Evolutionary conservation across 1,139 yeast genomes (phyloP).

Genomic region (Protomyces arabidopsidicola): DNA sequence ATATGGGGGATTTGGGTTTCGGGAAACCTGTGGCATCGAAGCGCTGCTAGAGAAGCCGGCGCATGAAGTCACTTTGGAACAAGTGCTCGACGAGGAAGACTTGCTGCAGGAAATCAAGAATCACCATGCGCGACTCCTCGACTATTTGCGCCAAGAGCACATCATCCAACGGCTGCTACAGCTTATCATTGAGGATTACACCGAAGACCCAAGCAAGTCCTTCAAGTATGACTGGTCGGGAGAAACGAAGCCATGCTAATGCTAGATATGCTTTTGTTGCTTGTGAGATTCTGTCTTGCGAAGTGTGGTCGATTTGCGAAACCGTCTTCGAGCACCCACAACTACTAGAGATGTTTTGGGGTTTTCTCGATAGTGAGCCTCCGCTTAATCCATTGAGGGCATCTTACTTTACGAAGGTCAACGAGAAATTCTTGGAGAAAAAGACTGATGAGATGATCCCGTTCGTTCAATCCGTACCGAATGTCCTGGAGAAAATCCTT

Average conservation of each 20-base stretch:
- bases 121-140: conserved; percentile 75
- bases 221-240: conserved; percentile 41
- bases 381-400: conserved; percentile 73
- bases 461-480: conserved; percentile 61
- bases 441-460: conserved; percentile 77
- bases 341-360: conserved; percentile 70
- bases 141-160: conserved; percentile 70
- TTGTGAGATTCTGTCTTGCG: conserved; percentile 84
- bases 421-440: conserved; percentile 87
- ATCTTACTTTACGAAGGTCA: conserved; percentile 87
- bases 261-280: conserved; percentile 66
- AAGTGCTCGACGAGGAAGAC: conserved; percentile 79
- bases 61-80: conserved; percentile 50
- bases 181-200: conserved; percentile 50
- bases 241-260: conserved; percentile 32
- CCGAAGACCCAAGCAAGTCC: conserved; percentile 40
- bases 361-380: conserved; percentile 58
- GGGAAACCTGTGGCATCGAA: conserved; percentile 45
- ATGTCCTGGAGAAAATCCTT: conserved; percentile 63
- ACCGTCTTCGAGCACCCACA: conserved; percentile 74
- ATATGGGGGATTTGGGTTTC: conserved; percentile 19
- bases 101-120: conserved; percentile 76
- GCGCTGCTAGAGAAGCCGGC: conserved; percentile 58
- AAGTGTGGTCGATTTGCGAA: conserved; percentile 92
- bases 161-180: conserved; percentile 63